A percentile compares a stretch with the other conserved stretches of the same genome.
phyloP scores from a whole-genome alignment of 768 basidiomycete species.

The Mycena capillaripes region DNA sequence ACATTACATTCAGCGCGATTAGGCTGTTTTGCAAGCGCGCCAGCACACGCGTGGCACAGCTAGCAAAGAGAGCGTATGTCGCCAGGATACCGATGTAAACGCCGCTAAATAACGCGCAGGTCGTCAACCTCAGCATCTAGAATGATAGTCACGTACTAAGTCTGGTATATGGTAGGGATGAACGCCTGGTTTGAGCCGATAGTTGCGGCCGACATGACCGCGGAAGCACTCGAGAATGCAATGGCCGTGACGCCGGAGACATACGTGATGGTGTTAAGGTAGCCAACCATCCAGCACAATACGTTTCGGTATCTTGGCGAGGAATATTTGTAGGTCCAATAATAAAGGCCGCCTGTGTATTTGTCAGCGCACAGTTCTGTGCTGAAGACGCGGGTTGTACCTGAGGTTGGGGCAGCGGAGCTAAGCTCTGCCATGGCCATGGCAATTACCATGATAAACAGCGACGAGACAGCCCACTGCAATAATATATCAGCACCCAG shows the following conservation, averaged over 20 bases:
- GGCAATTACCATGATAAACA: constrained; percentile 20
- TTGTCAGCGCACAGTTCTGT: neutral
- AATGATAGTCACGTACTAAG: neutral
- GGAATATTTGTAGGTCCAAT: constrained; percentile 18
- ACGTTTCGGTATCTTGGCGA: constrained; percentile 6
- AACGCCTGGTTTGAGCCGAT: constrained; percentile 2
- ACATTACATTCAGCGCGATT: constrained; percentile 76
- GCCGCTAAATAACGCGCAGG: constrained; percentile 56
- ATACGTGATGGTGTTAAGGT: constrained; percentile 10
- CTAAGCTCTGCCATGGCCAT: constrained; percentile 15
- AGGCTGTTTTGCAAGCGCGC: constrained; percentile 81
- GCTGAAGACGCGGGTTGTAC: neutral
- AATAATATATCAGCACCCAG: neutral
- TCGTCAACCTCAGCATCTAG: too few species aligned
- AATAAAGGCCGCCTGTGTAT: constrained; percentile 1
- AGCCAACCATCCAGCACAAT: constrained; percentile 14
- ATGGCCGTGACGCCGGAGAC: neutral
- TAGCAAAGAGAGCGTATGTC: constrained; percentile 73
- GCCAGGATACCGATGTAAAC: constrained; percentile 73
- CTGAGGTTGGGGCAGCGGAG: constrained; percentile 6
- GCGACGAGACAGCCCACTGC: neutral
- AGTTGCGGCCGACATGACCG: constrained; percentile 1
- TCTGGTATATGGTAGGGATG: constrained; percentile 9
- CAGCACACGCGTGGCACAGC: constrained; percentile 72
- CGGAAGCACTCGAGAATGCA: neutral